phyloP scores from a whole-genome alignment of 805 yeast genomes.

The Schizosaccharomyces japonicus region DNA sequence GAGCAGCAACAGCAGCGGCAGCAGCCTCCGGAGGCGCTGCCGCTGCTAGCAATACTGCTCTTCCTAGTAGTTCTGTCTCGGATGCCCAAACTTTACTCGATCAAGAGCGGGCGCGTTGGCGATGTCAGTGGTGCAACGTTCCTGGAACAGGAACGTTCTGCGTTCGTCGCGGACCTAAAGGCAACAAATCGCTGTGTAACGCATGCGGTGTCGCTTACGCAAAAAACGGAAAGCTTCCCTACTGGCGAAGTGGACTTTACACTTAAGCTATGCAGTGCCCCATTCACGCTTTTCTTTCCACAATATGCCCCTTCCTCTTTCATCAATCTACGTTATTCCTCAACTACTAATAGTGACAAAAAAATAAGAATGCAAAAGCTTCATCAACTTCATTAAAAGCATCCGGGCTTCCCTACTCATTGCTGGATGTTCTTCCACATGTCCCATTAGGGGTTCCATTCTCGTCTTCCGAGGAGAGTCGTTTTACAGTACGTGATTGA shows the following conservation, averaged over 20 bases:
- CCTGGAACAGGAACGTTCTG: conserved; percentile 4
- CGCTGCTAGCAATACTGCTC: neutral
- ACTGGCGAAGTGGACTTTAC: conserved; percentile 1
- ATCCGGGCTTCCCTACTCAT: too few relatives aligned
- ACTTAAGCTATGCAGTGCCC: neutral
- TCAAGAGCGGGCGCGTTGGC: conserved; percentile 4
- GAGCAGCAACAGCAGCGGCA: conserved; percentile 13
- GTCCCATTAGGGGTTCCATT: too few relatives aligned
- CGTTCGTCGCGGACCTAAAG: conserved; percentile 4
- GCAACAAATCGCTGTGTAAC: conserved; percentile 3
- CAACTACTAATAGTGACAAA: too few relatives aligned
- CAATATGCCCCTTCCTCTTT: too few relatives aligned
- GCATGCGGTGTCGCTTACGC: conserved; percentile 5
- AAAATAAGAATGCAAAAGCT: too few relatives aligned
- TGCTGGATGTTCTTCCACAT: too few relatives aligned
- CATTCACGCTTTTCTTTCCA: too few relatives aligned
- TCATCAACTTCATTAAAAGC: too few relatives aligned
- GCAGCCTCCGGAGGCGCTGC: neutral
- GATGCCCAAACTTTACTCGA: conserved; percentile 2
- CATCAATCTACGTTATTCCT: too few relatives aligned
- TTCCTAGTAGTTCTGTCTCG: conserved; percentile 2
- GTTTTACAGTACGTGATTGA: too few relatives aligned
- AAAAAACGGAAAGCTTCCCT: neutral
- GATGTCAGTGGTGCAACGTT: conserved; percentile 3
- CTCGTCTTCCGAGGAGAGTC: too few relatives aligned